Evolutionary conservation across 768 basidiomycete genomes (phyloP), one percentile per base, ranked within the genome.

Genomic region (Pleurotus tuber-regium): DNA sequence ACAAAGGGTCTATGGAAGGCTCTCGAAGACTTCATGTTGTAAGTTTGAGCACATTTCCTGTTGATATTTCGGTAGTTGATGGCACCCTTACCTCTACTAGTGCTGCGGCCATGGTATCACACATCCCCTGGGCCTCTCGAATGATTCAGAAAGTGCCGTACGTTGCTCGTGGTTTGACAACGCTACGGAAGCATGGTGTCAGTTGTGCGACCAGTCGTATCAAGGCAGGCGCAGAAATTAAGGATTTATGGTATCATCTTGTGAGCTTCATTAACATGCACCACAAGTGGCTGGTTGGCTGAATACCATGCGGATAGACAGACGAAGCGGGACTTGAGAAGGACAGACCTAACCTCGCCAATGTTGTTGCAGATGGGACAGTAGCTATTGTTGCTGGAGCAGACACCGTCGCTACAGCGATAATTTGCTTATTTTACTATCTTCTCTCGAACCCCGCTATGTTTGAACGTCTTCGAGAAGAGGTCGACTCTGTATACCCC

Each of bases 401-500:
- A 19, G 79, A 80, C 55, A 81, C 79, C 1, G 72, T 73, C 14
- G 66, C 75, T 4, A 67, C 66, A 4, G 68, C 66, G 1, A 57
- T 80, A 4, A 66, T 57, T 39, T 71, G 64, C 42, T 53, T 70
- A 1, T 63, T 80, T 41, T 79, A 64, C 50, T 67, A 64, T 51
- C 59, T 80, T 2, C 58, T 78, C 9, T 57, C 61, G 8, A 63
- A 79, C 53, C 75, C 72, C 1, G 61, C 60, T 1, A 59, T 60
- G 26, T 70, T 70, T 39, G 54, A 54, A 6, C 71, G 66, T 8
- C 63, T 79, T 28, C 70, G 66, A 53, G 62, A 60, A 8, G 79
- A 80, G 48, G 53, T 80, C 1, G 77, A 80, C 51, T 35, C 55
- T 11, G 54, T 63, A 8, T 65, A 58, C 49, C 59, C 63, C 1